Evolutionary conservation across 2,329 filamentous ascomycete genomes (phyloP).

Genomic region (Leptographium procerum): DNA sequence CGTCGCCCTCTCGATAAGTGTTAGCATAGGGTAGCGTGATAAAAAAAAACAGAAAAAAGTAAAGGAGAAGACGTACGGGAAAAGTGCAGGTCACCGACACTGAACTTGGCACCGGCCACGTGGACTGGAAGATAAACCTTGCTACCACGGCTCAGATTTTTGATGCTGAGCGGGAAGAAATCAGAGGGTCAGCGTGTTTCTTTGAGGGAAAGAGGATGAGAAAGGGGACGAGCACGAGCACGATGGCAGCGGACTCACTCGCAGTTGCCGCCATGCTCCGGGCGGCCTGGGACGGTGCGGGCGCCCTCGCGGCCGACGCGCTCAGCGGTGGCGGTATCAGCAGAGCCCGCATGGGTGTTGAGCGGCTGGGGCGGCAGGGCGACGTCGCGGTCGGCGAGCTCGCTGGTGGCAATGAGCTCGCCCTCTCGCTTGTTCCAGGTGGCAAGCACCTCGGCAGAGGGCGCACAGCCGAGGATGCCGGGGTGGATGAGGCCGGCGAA

Average conservation of each 20-base stretch:
- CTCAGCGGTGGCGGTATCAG: conserved; percentile 43
- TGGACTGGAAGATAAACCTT: conserved; percentile 85
- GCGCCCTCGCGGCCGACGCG: conserved; percentile 71
- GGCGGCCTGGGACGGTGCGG: conserved; percentile 71
- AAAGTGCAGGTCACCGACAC: conserved; percentile 81
- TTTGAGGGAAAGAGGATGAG: neutral
- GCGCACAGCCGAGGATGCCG: conserved; percentile 82
- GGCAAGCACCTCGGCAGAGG: conserved; percentile 62
- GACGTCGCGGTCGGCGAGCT: conserved; percentile 53
- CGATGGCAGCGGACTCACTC: conserved; percentile 39
- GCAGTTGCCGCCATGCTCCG: conserved; percentile 83
- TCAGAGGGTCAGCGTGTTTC: neutral
- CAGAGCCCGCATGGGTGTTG: conserved; percentile 64
- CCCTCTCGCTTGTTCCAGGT: conserved; percentile 78
- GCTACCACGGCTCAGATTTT: conserved; percentile 19
- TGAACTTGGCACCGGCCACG: conserved; percentile 78
- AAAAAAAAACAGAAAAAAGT: no score
- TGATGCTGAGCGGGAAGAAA: conserved; percentile 15
- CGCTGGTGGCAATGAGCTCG: conserved; percentile 61
- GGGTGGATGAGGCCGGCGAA: conserved; percentile 88
- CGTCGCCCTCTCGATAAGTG: conserved; percentile 60
- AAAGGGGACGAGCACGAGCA: no score
- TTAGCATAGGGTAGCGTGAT: neutral
- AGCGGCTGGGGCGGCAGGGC: conserved; percentile 62
- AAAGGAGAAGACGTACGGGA: conserved; percentile 49